Base-by-base conservation (phyloP, 1,284 basidiomycete species). In the Ustanciosporium gigantosporum region DNA sequence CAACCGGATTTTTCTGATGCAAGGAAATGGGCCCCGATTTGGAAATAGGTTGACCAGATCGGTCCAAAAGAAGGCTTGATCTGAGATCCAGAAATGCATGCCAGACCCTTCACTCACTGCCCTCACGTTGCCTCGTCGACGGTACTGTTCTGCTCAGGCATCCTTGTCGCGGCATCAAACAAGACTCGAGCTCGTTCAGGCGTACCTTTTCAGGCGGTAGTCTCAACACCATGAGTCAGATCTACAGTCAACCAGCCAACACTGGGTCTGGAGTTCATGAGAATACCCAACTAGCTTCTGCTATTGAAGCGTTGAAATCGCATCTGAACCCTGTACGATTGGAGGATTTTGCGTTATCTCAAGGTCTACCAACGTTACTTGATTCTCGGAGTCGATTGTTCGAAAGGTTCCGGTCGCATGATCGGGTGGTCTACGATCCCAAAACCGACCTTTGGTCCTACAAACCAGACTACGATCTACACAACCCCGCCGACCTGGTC, bases 381-480 rank as follows among this genome's bases (percentile, higher is more conserved):
- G 85, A 89, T 65, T 84, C 84, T 5, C 88, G 91, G 70, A 67
- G 77, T n/a, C 79, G 84, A 2, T 82, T 92, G 2, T 81, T 88
- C 6, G 85, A 89, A 70, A 87, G 88, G 66, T 91, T 92, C 80
- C 86, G 82, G 70, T 79, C 82, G 2, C 91, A 94, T 67, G 89
- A 91, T 42, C 83, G 86, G 24, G 86, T 94, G 27, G 78, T 84
- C 24, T 86, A 86, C 67, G 89, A 93, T 76, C 84, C 85, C 1
- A 89, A 88, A 76, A 91, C 88, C 0, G 88, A 88, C 68, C 80
- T 91, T 1, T 93, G 87, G 75, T 87, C 88, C 5, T 93, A 91
- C 79, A 79, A 79, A 89, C 89, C 91, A 57, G 91, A 94, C 78
- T 91, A 85, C 76, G 87, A 87, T 56, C 87, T 93, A 66, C 84